Percentiles rank a stretch among this genome's conserved stretches.
phyloP scores from a whole-genome alignment of 2,329 filamentous ascomycete genomes.

The Paecilomyces sp. region DNA sequence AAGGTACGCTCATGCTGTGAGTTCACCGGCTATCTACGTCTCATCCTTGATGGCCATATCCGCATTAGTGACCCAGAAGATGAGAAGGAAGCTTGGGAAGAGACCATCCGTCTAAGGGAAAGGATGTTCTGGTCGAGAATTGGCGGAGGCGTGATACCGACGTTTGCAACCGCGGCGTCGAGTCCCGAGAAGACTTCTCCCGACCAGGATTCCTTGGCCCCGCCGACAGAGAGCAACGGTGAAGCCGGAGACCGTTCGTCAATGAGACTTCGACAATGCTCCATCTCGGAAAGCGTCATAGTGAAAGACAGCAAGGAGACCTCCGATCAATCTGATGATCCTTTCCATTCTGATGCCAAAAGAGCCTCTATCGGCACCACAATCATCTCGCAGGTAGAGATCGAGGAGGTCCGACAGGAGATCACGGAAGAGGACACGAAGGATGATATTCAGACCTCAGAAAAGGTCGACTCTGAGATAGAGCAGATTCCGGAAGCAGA shows the following conservation, averaged over 20 bases:
- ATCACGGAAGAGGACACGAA: background rate
- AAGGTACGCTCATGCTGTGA: constrained; percentile 85
- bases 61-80: constrained; percentile 74
- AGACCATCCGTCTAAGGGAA: constrained; percentile 80
- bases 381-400: constrained; percentile 7
- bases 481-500: background rate
- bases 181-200: constrained; percentile 14
- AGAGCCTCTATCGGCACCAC: constrained; percentile 10
- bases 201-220: background rate
- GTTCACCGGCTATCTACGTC: constrained; percentile 82
- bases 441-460: background rate
- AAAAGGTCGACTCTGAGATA: background rate
- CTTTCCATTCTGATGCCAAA: constrained; percentile 11
- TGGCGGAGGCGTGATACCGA: constrained; percentile 81
- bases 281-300: background rate
- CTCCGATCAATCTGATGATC: constrained; percentile 5
- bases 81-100: constrained; percentile 87
- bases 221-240: constrained; percentile 1
- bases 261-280: background rate
- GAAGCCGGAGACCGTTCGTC: constrained; percentile 10
- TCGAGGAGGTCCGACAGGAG: background rate
- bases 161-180: constrained; percentile 32
- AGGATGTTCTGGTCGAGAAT: constrained; percentile 97
- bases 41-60: constrained; percentile 90
- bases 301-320: background rate